phyloP scores from a whole-genome alignment of 805 yeast species.

The Starmerella bombi region DNA sequence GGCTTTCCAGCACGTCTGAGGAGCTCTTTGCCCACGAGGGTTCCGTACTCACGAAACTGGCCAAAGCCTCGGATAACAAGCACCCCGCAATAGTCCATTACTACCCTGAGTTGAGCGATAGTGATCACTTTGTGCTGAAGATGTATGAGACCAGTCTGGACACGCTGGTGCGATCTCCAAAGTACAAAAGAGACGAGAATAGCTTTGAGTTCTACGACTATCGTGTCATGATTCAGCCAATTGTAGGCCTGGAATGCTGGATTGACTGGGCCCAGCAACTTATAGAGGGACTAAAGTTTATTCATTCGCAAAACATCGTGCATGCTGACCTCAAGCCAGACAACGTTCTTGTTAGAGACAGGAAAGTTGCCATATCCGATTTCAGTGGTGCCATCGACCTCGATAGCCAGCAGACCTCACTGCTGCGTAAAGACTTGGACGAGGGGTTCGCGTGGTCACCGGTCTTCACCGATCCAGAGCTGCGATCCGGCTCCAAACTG shows the following conservation, averaged over 20 bases:
- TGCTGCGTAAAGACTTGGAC: conserved; percentile 11
- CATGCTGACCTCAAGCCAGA: conserved; percentile 40
- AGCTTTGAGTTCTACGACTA: conserved; percentile 15
- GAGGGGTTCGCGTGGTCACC: conserved; percentile 26
- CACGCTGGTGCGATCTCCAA: conserved; percentile 6
- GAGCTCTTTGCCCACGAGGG: conserved; percentile 13
- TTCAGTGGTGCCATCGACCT: conserved; percentile 28
- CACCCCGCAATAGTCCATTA: conserved; percentile 7
- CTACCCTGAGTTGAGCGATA: conserved; percentile 14
- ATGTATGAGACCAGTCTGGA: conserved; percentile 16
- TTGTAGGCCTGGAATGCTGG: conserved; percentile 22
- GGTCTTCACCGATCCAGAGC: conserved; percentile 38
- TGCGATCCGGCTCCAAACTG: conserved; percentile 22
- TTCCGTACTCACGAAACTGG: conserved; percentile 9
- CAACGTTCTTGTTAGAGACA: conserved; percentile 29
- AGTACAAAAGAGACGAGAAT: conserved; percentile 1
- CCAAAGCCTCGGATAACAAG: neutral
- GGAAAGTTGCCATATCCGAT: conserved; percentile 34
- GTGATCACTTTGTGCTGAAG: conserved; percentile 14
- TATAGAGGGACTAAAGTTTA: conserved; percentile 17
- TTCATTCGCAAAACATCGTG: conserved; percentile 25
- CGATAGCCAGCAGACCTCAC: conserved; percentile 15
- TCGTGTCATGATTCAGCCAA: conserved; percentile 15
- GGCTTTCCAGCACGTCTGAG: conserved; percentile 13
- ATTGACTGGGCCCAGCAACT: conserved; percentile 22